A percentile compares a stretch with the other conserved stretches of the same genome.
Evolutionary conservation across 805 yeast species (phyloP).

Genomic region (Alloascoidea africana): DNA sequence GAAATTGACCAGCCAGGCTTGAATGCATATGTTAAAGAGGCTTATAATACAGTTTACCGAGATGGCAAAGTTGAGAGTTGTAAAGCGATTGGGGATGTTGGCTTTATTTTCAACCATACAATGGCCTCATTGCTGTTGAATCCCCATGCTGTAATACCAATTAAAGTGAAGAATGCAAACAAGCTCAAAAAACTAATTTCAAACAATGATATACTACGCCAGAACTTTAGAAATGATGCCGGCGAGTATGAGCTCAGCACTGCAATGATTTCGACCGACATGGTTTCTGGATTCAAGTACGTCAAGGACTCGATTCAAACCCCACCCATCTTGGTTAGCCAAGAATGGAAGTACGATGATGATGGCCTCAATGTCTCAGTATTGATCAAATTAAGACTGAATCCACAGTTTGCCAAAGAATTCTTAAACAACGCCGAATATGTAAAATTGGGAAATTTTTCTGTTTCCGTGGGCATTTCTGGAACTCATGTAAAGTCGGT

Average conservation of each 20-base stretch:
- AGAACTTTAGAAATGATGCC: no score
- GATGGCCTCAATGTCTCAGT: no score
- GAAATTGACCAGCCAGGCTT: neutral
- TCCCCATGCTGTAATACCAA: neutral
- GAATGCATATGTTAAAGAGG: neutral
- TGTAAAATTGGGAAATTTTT: no score
- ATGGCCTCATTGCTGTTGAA: neutral
- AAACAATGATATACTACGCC: no score
- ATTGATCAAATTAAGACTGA: no score
- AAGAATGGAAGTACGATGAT: neutral
- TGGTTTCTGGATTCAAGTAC: no score
- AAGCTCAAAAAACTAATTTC: no score
- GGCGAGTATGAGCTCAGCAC: no score
- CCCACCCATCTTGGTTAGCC: neutral
- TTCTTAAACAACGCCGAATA: no score
- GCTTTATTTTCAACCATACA: neutral
- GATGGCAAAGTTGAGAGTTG: neutral
- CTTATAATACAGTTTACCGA: neutral
- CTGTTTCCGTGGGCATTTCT: neutral
- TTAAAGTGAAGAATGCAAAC: neutral
- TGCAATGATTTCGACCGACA: no score
- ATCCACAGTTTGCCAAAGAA: no score
- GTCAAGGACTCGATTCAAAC: no score
- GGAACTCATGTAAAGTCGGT: neutral
- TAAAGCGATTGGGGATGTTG: neutral